Percentiles rank a stretch among this genome's conserved stretches.
phyloP scores from a whole-genome alignment of 2,329 filamentous ascomycete genomes.

The Ceratocystis ficicola region DNA sequence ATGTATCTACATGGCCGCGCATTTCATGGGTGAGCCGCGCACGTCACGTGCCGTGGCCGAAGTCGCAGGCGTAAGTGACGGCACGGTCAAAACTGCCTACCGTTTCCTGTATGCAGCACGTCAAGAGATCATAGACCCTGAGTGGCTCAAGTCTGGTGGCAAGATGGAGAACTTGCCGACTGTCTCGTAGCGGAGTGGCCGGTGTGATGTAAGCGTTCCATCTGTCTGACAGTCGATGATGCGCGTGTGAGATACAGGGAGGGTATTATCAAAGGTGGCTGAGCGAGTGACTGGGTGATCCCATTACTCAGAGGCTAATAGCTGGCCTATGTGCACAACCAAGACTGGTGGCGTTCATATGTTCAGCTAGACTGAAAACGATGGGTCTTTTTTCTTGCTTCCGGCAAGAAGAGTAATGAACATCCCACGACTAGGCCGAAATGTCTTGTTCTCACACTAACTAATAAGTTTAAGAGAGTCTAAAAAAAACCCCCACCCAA shows the following conservation, averaged over 20 bases:
- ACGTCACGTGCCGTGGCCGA: constrained; percentile 74
- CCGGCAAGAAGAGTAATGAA: background rate
- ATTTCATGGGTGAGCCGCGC: constrained; percentile 68
- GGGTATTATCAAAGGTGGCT: too few species aligned
- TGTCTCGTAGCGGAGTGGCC: constrained; percentile 10
- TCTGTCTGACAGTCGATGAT: background rate
- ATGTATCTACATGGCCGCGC: constrained; percentile 91
- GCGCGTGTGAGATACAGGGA: background rate
- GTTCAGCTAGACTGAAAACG: too few species aligned
- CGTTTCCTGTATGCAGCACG: constrained; percentile 69
- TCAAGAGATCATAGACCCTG: constrained; percentile 60
- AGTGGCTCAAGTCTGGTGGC: constrained; percentile 63
- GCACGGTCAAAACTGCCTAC: constrained; percentile 92
- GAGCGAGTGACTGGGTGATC: too few species aligned
- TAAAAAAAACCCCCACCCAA: background rate
- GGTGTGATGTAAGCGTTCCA: background rate
- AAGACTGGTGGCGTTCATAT: background rate
- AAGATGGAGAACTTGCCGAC: constrained; percentile 58
- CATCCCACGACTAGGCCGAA: background rate
- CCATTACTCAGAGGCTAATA: too few species aligned
- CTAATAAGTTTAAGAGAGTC: background rate
- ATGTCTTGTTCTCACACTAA: background rate
- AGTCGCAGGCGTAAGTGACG: constrained; percentile 84
- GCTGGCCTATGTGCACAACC: background rate
- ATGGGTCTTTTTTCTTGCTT: background rate